Evolutionary conservation across 495 filamentous ascomycete species (phyloP).

Genomic region (Penicillium cosmopolitanum): DNA sequence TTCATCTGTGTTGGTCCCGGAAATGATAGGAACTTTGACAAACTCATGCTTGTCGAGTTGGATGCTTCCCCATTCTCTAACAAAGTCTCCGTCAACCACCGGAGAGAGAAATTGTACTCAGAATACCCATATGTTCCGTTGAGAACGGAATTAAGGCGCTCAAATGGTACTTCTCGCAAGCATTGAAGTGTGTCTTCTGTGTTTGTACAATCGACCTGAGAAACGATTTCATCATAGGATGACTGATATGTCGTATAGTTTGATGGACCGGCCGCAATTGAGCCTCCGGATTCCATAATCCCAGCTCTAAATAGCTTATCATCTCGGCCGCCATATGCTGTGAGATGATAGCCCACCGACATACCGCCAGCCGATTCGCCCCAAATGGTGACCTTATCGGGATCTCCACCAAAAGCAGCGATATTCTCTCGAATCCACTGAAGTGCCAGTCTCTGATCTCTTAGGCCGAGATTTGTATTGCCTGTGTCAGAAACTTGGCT

Average conservation of each 20-base stretch:
- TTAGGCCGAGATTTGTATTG: slow-evolving; percentile 58
- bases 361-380: slow-evolving; percentile 65
- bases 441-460: slow-evolving; percentile 63
- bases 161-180: slow-evolving; percentile 50
- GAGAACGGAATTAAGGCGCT: slow-evolving; percentile 43
- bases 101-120: slow-evolving; percentile 44
- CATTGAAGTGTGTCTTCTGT: slow-evolving; percentile 48
- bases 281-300: slow-evolving; percentile 52
- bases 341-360: slow-evolving; percentile 55
- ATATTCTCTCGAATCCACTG: slow-evolving; percentile 66
- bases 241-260: slow-evolving; percentile 40
- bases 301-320: slow-evolving; percentile 49
- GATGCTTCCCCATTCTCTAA: slow-evolving; percentile 40
- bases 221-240: slow-evolving; percentile 44
- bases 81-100: slow-evolving; percentile 55
- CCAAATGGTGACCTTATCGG: slow-evolving; percentile 68
- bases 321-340: slow-evolving; percentile 53
- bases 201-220: slow-evolving; percentile 39
- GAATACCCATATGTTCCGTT: slow-evolving; percentile 36
- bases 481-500: slow-evolving; percentile 41
- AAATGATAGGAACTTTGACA: slow-evolving; percentile 52
- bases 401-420: slow-evolving; percentile 56
- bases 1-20: slow-evolving; percentile 55
- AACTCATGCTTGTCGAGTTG: slow-evolving; percentile 42
- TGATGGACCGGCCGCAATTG: slow-evolving; percentile 37